Conservation (phyloP, 2,329 filamentous ascomycete genomes). For the Aureobasidium pullulans region DNA sequence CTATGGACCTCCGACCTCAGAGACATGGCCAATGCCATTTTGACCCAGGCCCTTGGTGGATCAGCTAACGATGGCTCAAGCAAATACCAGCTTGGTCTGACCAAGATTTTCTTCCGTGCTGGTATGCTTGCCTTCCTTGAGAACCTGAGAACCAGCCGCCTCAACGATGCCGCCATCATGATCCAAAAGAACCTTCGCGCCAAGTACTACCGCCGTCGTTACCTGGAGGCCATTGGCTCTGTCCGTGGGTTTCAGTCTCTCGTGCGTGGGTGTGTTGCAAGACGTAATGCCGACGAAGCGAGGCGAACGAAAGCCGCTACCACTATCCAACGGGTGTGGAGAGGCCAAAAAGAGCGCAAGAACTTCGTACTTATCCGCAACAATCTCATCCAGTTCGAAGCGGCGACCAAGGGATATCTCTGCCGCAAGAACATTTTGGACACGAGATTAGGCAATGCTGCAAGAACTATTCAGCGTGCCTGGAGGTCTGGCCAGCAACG, state of each 20-base stretch:
- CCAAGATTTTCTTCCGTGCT: slow-evolving; percentile 98
- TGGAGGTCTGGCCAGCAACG: slow-evolving; percentile 79
- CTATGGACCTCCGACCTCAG: slow-evolving; percentile 92
- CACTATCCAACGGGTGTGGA: slow-evolving; percentile 92
- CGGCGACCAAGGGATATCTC: slow-evolving; percentile 84
- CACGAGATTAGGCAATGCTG: slow-evolving; percentile 86
- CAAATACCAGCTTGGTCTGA: slow-evolving; percentile 95
- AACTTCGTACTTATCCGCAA: slow-evolving; percentile 69
- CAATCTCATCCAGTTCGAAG: slow-evolving; percentile 82
- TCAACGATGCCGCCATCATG: slow-evolving; percentile 92
- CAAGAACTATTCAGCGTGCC: slow-evolving; percentile 77
- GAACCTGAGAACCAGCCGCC: slow-evolving; percentile 78
- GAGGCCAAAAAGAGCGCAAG: slow-evolving; percentile 83
- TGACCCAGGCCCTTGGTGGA: slow-evolving; percentile 71
- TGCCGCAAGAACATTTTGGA: slow-evolving; percentile 89
- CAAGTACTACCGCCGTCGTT: slow-evolving; percentile 90
- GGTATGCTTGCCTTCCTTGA: slow-evolving; percentile 98
- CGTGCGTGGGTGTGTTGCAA: slow-evolving; percentile 68
- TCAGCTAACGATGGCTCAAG: slow-evolving; percentile 63
- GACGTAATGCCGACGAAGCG: slow-evolving; percentile 70
- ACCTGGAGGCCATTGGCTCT: slow-evolving; percentile 75
- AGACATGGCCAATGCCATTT: slow-evolving; percentile 86
- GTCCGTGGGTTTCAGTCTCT: slow-evolving; percentile 75
- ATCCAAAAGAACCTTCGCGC: slow-evolving; percentile 97
- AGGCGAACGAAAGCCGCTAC: slow-evolving; percentile 81